These are phyloP conservation scores for Ocimum tenuiflorum DNA, from an alignment of 257 asterid species.

Conservation along the genomic window DNA sequence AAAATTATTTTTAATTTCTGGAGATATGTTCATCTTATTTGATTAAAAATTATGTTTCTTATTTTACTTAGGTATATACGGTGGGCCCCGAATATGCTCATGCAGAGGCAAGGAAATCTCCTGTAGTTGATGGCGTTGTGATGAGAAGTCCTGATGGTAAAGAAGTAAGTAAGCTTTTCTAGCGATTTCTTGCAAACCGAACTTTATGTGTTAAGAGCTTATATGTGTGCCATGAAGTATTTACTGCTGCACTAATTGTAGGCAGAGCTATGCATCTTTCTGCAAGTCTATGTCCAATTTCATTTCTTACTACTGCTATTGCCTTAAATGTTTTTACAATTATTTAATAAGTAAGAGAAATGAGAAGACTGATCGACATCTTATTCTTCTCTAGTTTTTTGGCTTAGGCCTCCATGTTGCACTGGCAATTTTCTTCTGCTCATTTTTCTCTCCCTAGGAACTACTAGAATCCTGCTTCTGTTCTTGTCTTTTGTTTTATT, in stretches of 20 bases:
- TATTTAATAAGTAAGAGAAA: neutral
- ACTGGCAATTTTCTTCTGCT: neutral
- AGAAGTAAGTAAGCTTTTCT: constrained; percentile 50
- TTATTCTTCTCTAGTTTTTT: neutral
- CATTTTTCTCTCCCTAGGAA: neutral
- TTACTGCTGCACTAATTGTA: neutral
- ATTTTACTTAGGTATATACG: constrained; percentile 54
- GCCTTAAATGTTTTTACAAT: neutral
- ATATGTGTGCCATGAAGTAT: neutral
- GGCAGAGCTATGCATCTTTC: constrained; percentile 12
- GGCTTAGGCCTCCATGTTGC: neutral
- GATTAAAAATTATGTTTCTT: neutral
- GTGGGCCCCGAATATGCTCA: constrained; percentile 94
- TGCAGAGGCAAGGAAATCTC: constrained; percentile 94
- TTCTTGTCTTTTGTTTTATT: constrained; percentile 1
- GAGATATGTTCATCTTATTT: constrained; percentile 5
- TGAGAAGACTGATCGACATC: constrained; percentile 5
- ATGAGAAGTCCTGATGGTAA: constrained; percentile 94
- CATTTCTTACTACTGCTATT: constrained; percentile 5
- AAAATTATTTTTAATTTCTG: neutral
- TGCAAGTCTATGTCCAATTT: neutral
- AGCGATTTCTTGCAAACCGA: neutral
- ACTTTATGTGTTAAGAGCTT: neutral
- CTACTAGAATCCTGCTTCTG: neutral
- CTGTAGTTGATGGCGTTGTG: constrained; percentile 95